Percentiles rank a stretch among this genome's conserved stretches.
These are phyloP conservation scores for Pythium insidiosum DNA, from an alignment of 352 stramenopile species.

Conservation along the genomic window DNA sequence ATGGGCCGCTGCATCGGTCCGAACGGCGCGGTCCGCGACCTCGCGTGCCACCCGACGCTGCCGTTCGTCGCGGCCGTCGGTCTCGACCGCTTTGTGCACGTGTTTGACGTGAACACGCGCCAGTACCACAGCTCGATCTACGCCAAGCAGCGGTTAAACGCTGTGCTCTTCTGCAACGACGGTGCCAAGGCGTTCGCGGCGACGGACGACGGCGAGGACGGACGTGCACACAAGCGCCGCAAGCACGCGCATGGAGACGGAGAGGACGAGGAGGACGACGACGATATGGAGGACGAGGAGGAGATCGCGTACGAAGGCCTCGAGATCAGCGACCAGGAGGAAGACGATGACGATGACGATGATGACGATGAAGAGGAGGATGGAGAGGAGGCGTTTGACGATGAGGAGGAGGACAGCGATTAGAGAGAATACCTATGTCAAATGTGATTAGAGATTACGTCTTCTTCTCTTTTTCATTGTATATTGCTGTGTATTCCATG, in stretches of 20 bases:
- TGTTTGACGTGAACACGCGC: slow-evolving; percentile 86
- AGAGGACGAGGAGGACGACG: slow-evolving; percentile 24
- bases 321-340: slow-evolving; percentile 57
- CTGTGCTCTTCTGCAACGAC: slow-evolving; percentile 85
- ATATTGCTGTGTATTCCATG: neutral
- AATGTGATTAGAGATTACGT: neutral
- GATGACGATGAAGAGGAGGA: slow-evolving; percentile 36
- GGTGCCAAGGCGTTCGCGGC: slow-evolving; percentile 39
- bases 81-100: slow-evolving; percentile 91
- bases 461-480: neutral
- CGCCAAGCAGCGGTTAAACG: slow-evolving; percentile 87
- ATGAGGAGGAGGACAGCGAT: slow-evolving; percentile 33
- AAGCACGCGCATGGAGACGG: slow-evolving; percentile 23
- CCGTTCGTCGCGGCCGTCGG: slow-evolving; percentile 88
- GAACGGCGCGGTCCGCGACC: slow-evolving; percentile 85
- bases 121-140: slow-evolving; percentile 72
- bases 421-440: no score
- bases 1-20: slow-evolving; percentile 85
- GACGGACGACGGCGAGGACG: slow-evolving; percentile 7
- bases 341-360: slow-evolving; percentile 39
- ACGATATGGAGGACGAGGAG: slow-evolving; percentile 65
- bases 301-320: slow-evolving; percentile 82
- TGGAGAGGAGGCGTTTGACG: slow-evolving; percentile 17
- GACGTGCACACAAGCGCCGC: slow-evolving; percentile 41
- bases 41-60: slow-evolving; percentile 86